Base-by-base conservation (phyloP, 306 rosid genomes). In the Carpinus fangiana region DNA sequence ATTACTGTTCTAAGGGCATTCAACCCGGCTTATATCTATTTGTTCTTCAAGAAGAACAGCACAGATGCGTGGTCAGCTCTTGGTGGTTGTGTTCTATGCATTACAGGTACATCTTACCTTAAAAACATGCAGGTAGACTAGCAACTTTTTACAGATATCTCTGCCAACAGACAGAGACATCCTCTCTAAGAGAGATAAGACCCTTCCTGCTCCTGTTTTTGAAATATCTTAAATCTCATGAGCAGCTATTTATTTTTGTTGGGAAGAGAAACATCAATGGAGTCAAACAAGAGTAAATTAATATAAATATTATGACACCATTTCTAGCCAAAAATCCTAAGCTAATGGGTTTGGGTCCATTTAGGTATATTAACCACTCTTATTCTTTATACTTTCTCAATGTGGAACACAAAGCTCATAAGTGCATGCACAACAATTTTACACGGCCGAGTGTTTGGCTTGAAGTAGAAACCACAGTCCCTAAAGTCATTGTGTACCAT, bases 1-100 rank as follows among this genome's bases (percentile, higher is more conserved):
- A 57, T 87, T 57, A 85, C 88, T 0, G 96, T 92, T 79, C 72
- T 95, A 79, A 91, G 85, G 88, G 99, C 99, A 73, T 69, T 95
- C 87, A 93, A 95, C 90, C 98, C 99, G 0, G 89, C 87, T 78
- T 92, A 95, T 86, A 86, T 95, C 78, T 95, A 87, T 84, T 89
- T 79, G 51, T 95, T 95, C 97, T 92, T 95, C 90, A 86, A 90
- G 88, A 91, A 80, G 78, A 86, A 95, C 75, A 80, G 85, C 70
- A 84, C 28, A 64, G 62, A 60, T 43, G 98, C 97, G 8, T 92
- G 98, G 98, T 91, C 94, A 76, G 92, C 98, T 73, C 98, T 95
- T 70, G 98, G 98, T 74, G 98, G 98, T 81, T 95, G 98, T 84
- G 95, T 95, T 82, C 84, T 95, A 76, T 95, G 98, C 82, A 87